Evolutionary conservation across 768 basidiomycete genomes (phyloP), one percentile per base, ranked within the genome.

Genomic region (Russula foetens): DNA sequence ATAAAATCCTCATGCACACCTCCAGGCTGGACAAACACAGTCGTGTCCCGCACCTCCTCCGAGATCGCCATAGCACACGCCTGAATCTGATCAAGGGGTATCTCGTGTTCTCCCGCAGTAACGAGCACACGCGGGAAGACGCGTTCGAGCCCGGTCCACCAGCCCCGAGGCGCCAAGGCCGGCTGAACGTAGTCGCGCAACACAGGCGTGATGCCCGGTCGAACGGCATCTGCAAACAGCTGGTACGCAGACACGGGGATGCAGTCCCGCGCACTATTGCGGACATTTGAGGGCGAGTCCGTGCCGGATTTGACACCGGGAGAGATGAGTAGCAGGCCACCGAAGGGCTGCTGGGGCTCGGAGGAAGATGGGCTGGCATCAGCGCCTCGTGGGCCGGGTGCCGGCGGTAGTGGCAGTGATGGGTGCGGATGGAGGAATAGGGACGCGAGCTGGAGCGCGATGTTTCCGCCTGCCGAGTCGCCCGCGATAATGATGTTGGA

Each of bases 401-500:
- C 0, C 63, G 66, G 17, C 67, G 63, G 0, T 65, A 48, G 4
- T 64, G 39, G 39, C 3, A 63, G 39, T 17, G 60, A 52, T 2
- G 62, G 24, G 2, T 61, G 63, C 0, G 68, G 63, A 7, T 69
- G 66, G 0, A 69, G 51, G 9, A 66, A 12, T 28, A 63, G 66
- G 1, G 58, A 43, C 1, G 63, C 47, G 15, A 67, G 53, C 52
- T 69, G 68, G 8, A 69, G 11, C 7, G 54, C 48, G 8, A 69
- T 43, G 54, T 67, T 69, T 15, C 51, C 53, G 7, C 53, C 53
- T 31, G 53, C 53, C 2, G 53, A 54, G 28, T 54, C 41, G 26
- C 68, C 68, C 1, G 59, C 63, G 28, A 69, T 44, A 44, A 55
- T 56, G n/a, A 69, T 66, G n/a, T 64, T 62, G 12, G 68, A 61